Percentiles rank a stretch among this genome's conserved stretches.
These are phyloP conservation scores for Somion occarium DNA, from an alignment of 1,284 basidiomycete genomes.

Conservation along the genomic window DNA sequence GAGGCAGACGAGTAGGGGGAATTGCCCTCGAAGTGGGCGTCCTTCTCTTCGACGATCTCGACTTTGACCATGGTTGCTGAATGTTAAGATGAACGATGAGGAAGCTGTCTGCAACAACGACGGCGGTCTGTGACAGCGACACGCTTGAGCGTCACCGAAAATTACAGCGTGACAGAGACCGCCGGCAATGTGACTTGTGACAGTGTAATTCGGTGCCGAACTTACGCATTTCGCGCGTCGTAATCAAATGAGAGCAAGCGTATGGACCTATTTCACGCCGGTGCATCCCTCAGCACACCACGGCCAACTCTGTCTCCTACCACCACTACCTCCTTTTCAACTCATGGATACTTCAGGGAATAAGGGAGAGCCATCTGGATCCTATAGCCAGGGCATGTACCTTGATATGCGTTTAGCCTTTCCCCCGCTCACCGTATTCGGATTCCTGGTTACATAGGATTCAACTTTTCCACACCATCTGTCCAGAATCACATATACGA, in stretches of 20 bases:
- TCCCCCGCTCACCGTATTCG: constrained; percentile 9
- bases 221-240: constrained; percentile 4
- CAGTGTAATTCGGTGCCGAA: constrained; percentile 5
- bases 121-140: background rate
- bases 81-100: constrained; percentile 15
- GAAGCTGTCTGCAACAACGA: constrained; percentile 9
- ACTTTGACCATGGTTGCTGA: constrained; percentile 77
- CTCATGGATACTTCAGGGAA: constrained; percentile 4
- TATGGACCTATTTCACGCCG: background rate
- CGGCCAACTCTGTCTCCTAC: constrained; percentile 4
- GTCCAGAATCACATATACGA: constrained; percentile 76
- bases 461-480: constrained; percentile 54
- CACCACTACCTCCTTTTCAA: constrained; percentile 8
- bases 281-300: background rate
- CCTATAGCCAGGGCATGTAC: background rate
- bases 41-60: constrained; percentile 77
- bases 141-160: background rate
- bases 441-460: constrained; percentile 35
- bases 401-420: background rate
- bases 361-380: constrained; percentile 1
- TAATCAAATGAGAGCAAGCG: background rate
- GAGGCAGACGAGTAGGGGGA: constrained; percentile 68
- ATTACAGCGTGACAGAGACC: background rate
- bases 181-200: background rate
- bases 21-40: constrained; percentile 33